Conservation (phyloP, 2,329 filamentous ascomycete genomes). For the Talaromyces sp. region DNA sequence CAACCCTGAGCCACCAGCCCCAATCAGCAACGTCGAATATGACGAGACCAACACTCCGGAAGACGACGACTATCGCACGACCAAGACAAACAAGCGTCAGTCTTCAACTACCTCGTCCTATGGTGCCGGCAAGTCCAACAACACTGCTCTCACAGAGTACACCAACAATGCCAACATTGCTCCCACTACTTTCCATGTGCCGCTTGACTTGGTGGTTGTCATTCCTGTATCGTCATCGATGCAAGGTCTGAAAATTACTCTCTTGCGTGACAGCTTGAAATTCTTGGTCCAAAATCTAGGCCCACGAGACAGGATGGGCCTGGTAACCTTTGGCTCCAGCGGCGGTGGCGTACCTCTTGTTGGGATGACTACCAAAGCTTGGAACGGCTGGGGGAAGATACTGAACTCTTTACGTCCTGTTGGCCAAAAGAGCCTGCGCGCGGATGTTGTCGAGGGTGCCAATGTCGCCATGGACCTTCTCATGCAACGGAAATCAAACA, state of each 20-base stretch:
- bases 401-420: conserved; percentile 85
- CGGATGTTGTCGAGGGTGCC: conserved; percentile 93
- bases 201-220: conserved; percentile 91
- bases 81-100: conserved; percentile 57
- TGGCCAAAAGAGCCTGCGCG: conserved; percentile 91
- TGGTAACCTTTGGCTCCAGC: conserved; percentile 95
- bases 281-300: conserved; percentile 89
- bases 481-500: conserved; percentile 95
- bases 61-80: conserved; percentile 73
- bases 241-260: conserved; percentile 97
- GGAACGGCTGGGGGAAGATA: conserved; percentile 85
- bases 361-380: conserved; percentile 95
- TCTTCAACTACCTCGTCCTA: conserved; percentile 81
- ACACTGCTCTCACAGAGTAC: conserved; percentile 89
- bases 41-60: conserved; percentile 81
- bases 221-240: conserved; percentile 97
- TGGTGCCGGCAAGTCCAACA: conserved; percentile 74
- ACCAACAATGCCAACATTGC: conserved; percentile 59
- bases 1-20: conserved; percentile 50
- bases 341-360: conserved; percentile 89
- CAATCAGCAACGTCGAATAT: conserved; percentile 65
- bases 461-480: conserved; percentile 98
- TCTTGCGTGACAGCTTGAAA: conserved; percentile 83
- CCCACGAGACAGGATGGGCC: conserved; percentile 89
- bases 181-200: conserved; percentile 67